Evolutionary conservation across 2,329 filamentous ascomycete species (phyloP), one percentile per base, ranked within the genome.

Genomic region (Fusarium luffae): DNA sequence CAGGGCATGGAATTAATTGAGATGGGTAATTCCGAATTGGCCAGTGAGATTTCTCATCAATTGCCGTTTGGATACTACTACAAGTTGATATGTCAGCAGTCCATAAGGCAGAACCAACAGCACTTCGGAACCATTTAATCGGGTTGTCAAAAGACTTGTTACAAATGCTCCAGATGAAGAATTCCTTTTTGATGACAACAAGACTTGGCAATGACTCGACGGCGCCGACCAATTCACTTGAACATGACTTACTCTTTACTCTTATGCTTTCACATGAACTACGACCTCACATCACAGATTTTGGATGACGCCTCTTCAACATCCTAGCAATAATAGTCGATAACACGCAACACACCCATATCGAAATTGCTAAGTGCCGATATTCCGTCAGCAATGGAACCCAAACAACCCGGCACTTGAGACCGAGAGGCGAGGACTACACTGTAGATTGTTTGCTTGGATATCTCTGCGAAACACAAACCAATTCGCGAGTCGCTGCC

Each of bases 381-480:
- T n/a, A 42, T 44, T 23, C 28, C 7, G 34, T n/a, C 13, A 23
- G 18, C 18, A 30, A 56, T 37, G 41, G 30, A 37, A 52, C 27
- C 27, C 49, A 37, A 40, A 37, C 23, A 23, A 23, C 27, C 51
- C 59, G 63, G 68, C 44, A 68, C 23, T 61, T 58, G 41, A 54
- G 51, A 57, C 61, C 43, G 16, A 44, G 23, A 30, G 25, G 21
- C 42, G 25, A 43, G n/a, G 19, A 46, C 37, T 19, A 43, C 48
- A 46, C 37, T 23, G 48, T 51, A 40, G 28, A 28, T 21, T 61
- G 27, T 48, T 55, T 63, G 50, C 51, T 40, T 14, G 19, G 23
- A n/a, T 21, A 28, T 49, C 42, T 30, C n/a, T 54, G 54, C 63
- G 59, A 68, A 59, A 66, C 69, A 44, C 63, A 59, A 70, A 52